Evolutionary conservation across 192 early-diverging fungal species (phyloP).

Genomic region (Entomortierella chlamydospora): DNA sequence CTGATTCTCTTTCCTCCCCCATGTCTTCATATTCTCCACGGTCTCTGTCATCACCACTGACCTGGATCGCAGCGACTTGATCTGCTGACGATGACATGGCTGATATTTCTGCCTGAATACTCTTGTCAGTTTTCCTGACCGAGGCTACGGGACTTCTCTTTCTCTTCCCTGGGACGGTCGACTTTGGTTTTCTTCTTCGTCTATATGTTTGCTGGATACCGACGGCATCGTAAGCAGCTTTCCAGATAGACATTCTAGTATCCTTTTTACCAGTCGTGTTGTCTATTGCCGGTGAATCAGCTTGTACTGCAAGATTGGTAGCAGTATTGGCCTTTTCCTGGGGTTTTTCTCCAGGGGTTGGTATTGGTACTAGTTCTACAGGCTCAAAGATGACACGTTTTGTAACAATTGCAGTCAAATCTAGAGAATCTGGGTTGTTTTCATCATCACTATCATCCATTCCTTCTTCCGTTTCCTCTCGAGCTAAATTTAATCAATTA

Average conservation of each 20-base stretch:
- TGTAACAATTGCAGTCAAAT: slow-evolving; percentile 23
- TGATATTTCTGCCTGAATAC: neutral
- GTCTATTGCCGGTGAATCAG: neutral
- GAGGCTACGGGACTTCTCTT: no score
- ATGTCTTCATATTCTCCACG: neutral
- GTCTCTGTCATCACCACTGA: no score
- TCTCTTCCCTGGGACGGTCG: no score
- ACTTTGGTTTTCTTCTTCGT: no score
- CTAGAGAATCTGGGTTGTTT: slow-evolving; percentile 14
- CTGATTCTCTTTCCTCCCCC: neutral
- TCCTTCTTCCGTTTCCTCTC: slow-evolving; percentile 12
- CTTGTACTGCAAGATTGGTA: neutral
- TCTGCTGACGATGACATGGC: no score
- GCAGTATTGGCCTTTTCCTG: neutral
- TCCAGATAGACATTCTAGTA: neutral
- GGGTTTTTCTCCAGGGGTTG: neutral
- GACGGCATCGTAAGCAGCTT: slow-evolving; percentile 9
- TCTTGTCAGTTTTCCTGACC: no score
- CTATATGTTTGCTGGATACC: slow-evolving; percentile 9
- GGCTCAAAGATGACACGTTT: slow-evolving; percentile 37
- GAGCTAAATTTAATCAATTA: neutral
- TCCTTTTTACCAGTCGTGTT: neutral
- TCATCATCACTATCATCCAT: slow-evolving; percentile 29
- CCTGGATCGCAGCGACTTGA: no score
- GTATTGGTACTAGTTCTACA: slow-evolving; percentile 15